A percentile compares a stretch with the other conserved stretches of the same genome.
These are phyloP conservation scores for Hypericum androsaemum DNA, from an alignment of 345 rosid species.

Conservation along the genomic window DNA sequence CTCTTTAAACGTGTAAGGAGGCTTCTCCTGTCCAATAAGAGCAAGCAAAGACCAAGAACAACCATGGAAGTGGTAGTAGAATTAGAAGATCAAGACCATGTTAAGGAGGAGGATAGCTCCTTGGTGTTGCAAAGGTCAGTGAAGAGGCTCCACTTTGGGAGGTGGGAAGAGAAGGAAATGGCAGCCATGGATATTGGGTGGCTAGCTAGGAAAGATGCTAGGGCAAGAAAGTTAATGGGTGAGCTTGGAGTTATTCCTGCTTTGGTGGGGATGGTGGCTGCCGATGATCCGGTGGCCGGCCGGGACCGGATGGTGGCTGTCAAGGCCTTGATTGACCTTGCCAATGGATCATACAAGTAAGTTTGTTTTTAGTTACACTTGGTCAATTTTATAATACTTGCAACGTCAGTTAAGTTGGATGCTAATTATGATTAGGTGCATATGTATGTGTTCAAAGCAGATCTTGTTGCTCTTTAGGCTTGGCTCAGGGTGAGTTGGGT, in stretches of 20 bases:
- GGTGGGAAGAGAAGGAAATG: constrained; percentile 55
- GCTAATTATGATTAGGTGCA: neutral
- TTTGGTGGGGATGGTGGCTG: constrained; percentile 58
- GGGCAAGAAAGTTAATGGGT: constrained; percentile 54
- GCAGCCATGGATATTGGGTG: constrained; percentile 58
- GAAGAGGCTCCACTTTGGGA: constrained; percentile 79
- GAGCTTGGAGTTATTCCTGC: constrained; percentile 79
- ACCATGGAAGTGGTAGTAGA: neutral
- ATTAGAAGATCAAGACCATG: neutral
- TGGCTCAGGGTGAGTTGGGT: too few species aligned
- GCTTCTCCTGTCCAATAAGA: constrained; percentile 46
- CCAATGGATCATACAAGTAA: constrained; percentile 71
- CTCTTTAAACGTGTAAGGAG: constrained; percentile 52
- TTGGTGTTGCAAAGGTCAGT: constrained; percentile 62
- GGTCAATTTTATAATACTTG: neutral
- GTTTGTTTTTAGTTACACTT: constrained; percentile 9
- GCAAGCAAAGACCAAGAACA: constrained; percentile 13
- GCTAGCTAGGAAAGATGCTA: constrained; percentile 49
- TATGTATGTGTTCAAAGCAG: too few species aligned
- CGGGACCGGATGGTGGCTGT: constrained; percentile 44
- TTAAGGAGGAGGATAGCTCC: constrained; percentile 19
- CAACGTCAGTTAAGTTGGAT: neutral
- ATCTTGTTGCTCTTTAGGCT: too few species aligned
- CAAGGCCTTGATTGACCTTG: constrained; percentile 72
- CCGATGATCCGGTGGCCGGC: constrained; percentile 18